Evolutionary conservation across 2,329 filamentous ascomycete species (phyloP), one percentile per base, ranked within the genome.

Genomic region (Camptophora hylomeconis): DNA sequence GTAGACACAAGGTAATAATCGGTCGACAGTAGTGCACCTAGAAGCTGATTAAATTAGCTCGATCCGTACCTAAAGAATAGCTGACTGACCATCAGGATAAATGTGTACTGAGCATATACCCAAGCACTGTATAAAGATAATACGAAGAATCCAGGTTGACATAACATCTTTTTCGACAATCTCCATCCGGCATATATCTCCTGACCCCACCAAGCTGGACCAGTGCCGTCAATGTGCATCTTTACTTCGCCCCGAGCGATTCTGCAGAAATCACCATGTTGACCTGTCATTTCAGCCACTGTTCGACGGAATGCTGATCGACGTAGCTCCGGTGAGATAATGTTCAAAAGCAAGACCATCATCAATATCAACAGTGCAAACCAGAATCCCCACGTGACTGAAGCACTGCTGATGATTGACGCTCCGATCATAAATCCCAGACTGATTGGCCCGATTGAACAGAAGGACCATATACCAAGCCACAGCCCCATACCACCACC

Each of bases 401-500:
- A 64, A 18, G 74, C 51, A 7, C 50, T 52, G 38, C 75, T 69
- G 42, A 84, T 81, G 41, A 84, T 69, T 20, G 65, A 56, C 7
- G 78, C 77, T 3, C 80, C 80, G 20, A 80, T 59, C 33, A 80
- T 56, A 45, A 84, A 86, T 0, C 80, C 80, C 20, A 82, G 47
- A 1, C 72, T 70, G 13, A 84, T 61, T 13, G 77, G 80, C 5
- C 74, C 76, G 42, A 80, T 72, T 52, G 71, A 80, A 47, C 76
- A 80, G 72, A 75, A 86, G 0, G 75, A 75, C 77, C 79, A 84
- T 31, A 80, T 63, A 2, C 77, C 76, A 7, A 83, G 61, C 80
- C 80, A 86, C n/a, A 80, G 58, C 0, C 80, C 80, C 58, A 84
- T 75, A 0, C 80, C 80, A 8, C 80, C 78, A 5, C 80, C 80